Evolutionary conservation across 768 basidiomycete species (phyloP).

Genomic region (Albatrellus ellisii): DNA sequence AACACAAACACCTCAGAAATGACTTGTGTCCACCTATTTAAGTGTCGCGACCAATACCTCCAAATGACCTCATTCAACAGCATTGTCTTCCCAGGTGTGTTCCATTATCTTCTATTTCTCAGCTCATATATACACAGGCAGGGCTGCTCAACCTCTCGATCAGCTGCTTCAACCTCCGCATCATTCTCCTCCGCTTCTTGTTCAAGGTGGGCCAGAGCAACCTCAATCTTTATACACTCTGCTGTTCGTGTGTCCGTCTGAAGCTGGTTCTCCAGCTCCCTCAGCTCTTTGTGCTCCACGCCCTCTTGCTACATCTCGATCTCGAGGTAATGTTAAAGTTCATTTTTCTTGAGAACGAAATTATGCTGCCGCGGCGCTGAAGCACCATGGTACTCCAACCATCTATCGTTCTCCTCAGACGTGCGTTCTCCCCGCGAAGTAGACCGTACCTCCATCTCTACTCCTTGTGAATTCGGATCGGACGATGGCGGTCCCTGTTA

Average conservation of each 20-base stretch:
- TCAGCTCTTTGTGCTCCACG: constrained; percentile 84
- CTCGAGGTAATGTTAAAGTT: too few species aligned
- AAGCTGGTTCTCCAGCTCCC: constrained; percentile 76
- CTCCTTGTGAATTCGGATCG: too few species aligned
- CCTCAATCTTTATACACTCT: constrained; percentile 57
- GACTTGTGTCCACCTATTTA: constrained; percentile 85
- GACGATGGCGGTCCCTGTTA: too few species aligned
- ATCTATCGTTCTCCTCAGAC: too few species aligned
- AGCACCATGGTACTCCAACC: too few species aligned
- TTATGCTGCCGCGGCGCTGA: too few species aligned
- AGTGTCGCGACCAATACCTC: constrained; percentile 58
- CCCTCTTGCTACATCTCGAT: constrained; percentile 83
- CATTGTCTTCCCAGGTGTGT: constrained; percentile 56
- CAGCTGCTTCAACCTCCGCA: constrained; percentile 57
- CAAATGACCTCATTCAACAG: constrained; percentile 51
- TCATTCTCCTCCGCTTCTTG: constrained; percentile 72
- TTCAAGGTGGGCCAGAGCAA: constrained; percentile 63
- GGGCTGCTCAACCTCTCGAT: constrained; percentile 67
- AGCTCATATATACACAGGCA: constrained; percentile 67
- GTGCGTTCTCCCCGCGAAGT: too few species aligned
- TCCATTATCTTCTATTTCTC: constrained; percentile 76
- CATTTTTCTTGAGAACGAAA: too few species aligned
- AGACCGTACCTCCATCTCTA: too few species aligned
- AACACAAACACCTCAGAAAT: too few species aligned
- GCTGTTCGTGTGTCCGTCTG: constrained; percentile 72